A percentile compares a stretch with the other conserved stretches of the same genome.
These are phyloP conservation scores for Debaryomyces hansenii DNA, from an alignment of 805 yeast species.

Conservation along the genomic window DNA sequence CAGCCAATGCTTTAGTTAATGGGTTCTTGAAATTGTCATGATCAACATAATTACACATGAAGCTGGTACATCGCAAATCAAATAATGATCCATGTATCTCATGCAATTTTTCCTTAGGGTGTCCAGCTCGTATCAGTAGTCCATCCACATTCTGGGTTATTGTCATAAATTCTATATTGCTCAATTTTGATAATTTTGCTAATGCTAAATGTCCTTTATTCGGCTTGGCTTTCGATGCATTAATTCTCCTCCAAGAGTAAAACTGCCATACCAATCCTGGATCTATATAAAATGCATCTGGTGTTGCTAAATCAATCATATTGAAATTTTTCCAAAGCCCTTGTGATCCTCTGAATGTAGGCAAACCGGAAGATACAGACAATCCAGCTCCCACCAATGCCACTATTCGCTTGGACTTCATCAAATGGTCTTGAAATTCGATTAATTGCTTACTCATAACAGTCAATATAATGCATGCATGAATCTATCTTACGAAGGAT, in stretches of 20 bases:
- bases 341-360: conserved; percentile 69
- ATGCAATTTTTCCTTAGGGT: conserved; percentile 49
- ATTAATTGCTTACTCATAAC: conserved; percentile 22
- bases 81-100: conserved; percentile 83
- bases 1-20: conserved; percentile 52
- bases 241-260: conserved; percentile 65
- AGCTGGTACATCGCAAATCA: conserved; percentile 70
- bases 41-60: conserved; percentile 64
- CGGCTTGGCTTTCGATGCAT: conserved; percentile 67
- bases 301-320: conserved; percentile 84
- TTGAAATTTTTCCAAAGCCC: conserved; percentile 79
- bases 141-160: conserved; percentile 88
- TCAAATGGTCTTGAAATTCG: conserved; percentile 53
- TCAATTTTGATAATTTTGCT: conserved; percentile 54
- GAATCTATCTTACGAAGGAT: too few relatives aligned
- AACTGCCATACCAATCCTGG: conserved; percentile 92
- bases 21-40: conserved; percentile 56
- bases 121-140: conserved; percentile 64
- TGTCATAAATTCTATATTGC: conserved; percentile 49
- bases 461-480: too few relatives aligned
- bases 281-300: conserved; percentile 81
- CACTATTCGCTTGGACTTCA: conserved; percentile 47
- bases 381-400: conserved; percentile 84
- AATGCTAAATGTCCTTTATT: conserved; percentile 73
- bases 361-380: conserved; percentile 73